Conservation (phyloP, 495 filamentous ascomycete genomes). For the Neurospora tetraspora region DNA sequence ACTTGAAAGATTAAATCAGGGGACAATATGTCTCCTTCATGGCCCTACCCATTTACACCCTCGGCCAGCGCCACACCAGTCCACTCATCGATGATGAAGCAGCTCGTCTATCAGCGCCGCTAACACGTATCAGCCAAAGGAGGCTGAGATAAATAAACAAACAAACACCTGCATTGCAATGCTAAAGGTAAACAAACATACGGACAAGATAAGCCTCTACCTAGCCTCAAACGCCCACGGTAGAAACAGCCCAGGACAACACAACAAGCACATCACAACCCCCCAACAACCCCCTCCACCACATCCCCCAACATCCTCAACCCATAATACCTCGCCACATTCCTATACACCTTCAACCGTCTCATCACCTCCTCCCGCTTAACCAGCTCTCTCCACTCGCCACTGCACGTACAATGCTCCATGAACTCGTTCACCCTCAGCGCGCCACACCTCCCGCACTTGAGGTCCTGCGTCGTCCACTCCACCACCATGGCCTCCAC, state of each 20-base stretch:
- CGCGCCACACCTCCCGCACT: conserved; percentile 59
- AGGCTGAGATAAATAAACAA: neutral
- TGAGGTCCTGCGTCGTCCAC: conserved; percentile 86
- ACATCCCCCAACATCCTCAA: conserved; percentile 72
- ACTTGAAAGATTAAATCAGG: too few species aligned
- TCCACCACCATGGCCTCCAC: conserved; percentile 64
- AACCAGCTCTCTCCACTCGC: conserved; percentile 66
- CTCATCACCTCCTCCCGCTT: conserved; percentile 57
- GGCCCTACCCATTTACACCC: neutral
- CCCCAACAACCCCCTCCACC: conserved; percentile 47
- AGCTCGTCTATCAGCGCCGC: neutral
- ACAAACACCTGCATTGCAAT: neutral
- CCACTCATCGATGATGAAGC: neutral
- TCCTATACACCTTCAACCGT: conserved; percentile 56
- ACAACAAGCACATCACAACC: conserved; percentile 15
- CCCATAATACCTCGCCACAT: conserved; percentile 67
- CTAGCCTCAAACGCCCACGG: neutral
- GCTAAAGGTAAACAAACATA: neutral
- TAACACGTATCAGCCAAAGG: neutral
- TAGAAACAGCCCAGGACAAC: neutral
- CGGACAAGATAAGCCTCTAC: neutral
- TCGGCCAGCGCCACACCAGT: neutral
- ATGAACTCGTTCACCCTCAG: conserved; percentile 82
- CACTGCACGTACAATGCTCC: conserved; percentile 92
- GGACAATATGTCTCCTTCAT: too few species aligned